phyloP scores from a whole-genome alignment of 768 basidiomycete species.

The Coprinopsis strossmayeri region DNA sequence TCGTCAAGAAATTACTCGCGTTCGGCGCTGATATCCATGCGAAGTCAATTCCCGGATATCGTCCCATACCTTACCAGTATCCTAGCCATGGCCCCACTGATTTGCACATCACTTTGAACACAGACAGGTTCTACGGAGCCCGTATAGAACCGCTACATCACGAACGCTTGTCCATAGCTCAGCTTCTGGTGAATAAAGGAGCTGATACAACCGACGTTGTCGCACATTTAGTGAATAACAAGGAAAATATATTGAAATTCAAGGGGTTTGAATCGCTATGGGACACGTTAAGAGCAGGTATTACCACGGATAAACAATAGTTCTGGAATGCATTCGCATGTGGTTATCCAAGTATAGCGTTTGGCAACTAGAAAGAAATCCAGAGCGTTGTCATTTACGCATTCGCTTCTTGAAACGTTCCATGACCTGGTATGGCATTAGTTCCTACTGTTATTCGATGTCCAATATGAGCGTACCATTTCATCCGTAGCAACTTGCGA shows the following conservation, averaged over 20 bases:
- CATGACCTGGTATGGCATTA: conserved; percentile 56
- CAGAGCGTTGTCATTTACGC: conserved; percentile 47
- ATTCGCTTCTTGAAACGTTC: conserved; percentile 97
- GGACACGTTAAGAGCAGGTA: neutral
- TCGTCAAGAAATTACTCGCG: neutral
- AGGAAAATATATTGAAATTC: neutral
- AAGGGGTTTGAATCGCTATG: neutral
- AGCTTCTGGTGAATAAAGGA: neutral
- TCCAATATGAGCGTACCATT: conserved; percentile 43
- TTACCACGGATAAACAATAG: neutral
- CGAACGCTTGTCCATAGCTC: neutral
- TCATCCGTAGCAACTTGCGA: conserved; percentile 90
- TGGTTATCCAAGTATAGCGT: too few relatives aligned
- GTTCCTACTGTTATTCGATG: neutral
- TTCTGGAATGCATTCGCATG: too few relatives aligned
- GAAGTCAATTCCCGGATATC: neutral
- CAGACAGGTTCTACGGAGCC: neutral
- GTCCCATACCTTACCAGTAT: too few relatives aligned
- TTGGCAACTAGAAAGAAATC: too few relatives aligned
- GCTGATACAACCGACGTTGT: neutral
- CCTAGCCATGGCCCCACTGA: neutral
- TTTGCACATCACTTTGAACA: neutral
- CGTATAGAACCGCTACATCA: neutral
- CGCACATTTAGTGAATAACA: neutral
- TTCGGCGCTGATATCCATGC: neutral